Evolutionary conservation across 2,329 filamentous ascomycete species (phyloP).

Genomic region (Fusarium coicis): DNA sequence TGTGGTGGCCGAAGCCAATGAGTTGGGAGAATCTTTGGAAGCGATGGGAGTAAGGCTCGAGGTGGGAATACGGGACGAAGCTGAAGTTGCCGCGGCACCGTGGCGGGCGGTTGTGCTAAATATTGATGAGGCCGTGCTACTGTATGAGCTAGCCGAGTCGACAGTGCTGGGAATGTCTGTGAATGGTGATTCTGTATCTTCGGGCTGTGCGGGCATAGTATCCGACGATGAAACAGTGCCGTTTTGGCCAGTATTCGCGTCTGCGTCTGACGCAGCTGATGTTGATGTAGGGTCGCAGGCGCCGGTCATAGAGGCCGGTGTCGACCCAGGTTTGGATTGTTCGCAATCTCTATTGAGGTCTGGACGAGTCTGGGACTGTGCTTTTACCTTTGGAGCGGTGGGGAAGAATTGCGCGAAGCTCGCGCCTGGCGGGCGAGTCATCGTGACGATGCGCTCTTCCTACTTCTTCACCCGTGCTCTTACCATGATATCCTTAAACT

Average conservation of each 20-base stretch:
- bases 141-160: conserved; percentile 77
- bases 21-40: conserved; percentile 62
- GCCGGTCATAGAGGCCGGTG: conserved; percentile 27
- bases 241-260: conserved; percentile 38
- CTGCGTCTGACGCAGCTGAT: conserved; percentile 39
- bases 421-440: conserved; percentile 82
- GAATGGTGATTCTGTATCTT: conserved; percentile 68
- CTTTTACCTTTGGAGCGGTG: conserved; percentile 75
- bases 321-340: conserved; percentile 41
- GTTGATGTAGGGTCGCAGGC: conserved; percentile 40
- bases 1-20: conserved; percentile 59
- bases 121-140: conserved; percentile 76
- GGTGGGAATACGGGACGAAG: conserved; percentile 56
- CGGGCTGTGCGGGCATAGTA: conserved; percentile 48
- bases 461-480: conserved; percentile 64
- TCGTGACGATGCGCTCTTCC: conserved; percentile 66
- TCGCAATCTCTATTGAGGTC: conserved; percentile 50
- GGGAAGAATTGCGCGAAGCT: conserved; percentile 90
- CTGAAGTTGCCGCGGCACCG: conserved; percentile 50
- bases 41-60: conserved; percentile 63
- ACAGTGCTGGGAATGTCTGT: conserved; percentile 77
- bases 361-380: conserved; percentile 50
- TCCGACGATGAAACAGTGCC: conserved; percentile 40
- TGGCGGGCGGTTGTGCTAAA: conserved; percentile 66
- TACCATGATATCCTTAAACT: conserved; percentile 65